These are phyloP conservation scores for Ustilago cynodontis DNA, from an alignment of 1,284 basidiomycete species.

Conservation along the genomic window DNA sequence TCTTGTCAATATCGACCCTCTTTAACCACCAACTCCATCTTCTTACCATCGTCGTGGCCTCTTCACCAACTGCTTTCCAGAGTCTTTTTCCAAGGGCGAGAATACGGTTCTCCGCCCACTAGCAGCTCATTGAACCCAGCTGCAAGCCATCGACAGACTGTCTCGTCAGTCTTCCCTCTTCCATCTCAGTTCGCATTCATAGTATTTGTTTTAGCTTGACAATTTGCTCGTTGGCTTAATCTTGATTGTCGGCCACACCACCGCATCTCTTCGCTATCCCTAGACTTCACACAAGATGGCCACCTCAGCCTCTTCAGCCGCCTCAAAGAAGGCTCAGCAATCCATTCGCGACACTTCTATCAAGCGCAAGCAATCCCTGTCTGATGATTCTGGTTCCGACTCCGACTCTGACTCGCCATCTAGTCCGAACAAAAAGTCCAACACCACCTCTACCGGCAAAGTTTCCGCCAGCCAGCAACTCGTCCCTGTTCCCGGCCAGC, in stretches of 20 bases:
- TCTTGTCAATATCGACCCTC: not conserved
- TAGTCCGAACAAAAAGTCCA: slow-evolving; percentile 19
- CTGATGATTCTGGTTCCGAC: slow-evolving; percentile 30
- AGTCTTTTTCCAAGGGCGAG: not conserved
- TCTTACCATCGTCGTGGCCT: not conserved
- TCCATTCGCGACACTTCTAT: slow-evolving; percentile 5
- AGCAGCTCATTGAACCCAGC: not conserved
- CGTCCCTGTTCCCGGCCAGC: slow-evolving; percentile 49
- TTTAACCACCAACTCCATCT: too few relatives aligned
- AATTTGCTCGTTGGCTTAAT: not conserved
- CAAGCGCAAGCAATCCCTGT: slow-evolving; percentile 43
- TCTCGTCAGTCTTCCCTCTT: not conserved
- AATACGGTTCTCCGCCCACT: not conserved
- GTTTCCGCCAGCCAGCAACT: slow-evolving; percentile 51
- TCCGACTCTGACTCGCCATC: slow-evolving; percentile 24
- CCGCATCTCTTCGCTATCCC: not conserved
- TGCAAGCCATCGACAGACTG: not conserved
- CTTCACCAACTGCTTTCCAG: not conserved
- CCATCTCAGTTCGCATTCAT: not conserved
- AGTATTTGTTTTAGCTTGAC: not conserved
- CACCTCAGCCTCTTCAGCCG: slow-evolving; percentile 15
- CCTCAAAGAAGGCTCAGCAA: slow-evolving; percentile 25
- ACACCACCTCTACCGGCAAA: slow-evolving; percentile 30
- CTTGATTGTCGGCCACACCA: not conserved
- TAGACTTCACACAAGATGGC: slow-evolving; percentile 15